These are phyloP conservation scores for Biscogniauxia marginata DNA, from an alignment of 2,329 filamentous ascomycete genomes.

Conservation along the genomic window DNA sequence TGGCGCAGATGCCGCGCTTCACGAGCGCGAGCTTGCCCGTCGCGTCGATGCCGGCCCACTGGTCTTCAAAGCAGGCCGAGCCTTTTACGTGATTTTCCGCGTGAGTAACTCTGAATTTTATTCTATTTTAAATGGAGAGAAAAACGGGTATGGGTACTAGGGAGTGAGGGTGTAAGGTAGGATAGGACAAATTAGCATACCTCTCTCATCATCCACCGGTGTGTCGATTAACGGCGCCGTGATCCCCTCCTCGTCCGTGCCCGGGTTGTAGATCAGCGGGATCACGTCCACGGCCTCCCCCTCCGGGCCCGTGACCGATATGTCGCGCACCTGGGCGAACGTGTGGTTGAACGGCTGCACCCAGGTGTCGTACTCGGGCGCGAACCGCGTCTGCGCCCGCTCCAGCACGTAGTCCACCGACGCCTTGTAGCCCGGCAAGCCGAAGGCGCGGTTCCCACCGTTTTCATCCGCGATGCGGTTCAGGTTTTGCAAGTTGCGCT, in stretches of 20 bases:
- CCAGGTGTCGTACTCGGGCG: conserved; percentile 42
- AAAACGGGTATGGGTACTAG: too few species aligned
- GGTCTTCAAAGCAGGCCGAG: conserved; percentile 41
- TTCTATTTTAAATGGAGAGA: too few species aligned
- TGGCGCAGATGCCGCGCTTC: conserved; percentile 43
- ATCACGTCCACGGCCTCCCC: conserved; percentile 43
- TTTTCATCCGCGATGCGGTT: conserved; percentile 54
- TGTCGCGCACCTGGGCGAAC: conserved; percentile 42
- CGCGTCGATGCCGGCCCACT: conserved; percentile 45
- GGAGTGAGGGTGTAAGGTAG: too few species aligned
- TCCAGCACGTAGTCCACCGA: conserved; percentile 57
- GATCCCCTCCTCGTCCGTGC: conserved; percentile 39
- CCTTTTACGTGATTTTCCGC: conserved; percentile 20
- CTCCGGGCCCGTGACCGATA: conserved; percentile 44
- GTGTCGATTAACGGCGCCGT: conserved; percentile 38
- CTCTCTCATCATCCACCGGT: conserved; percentile 36
- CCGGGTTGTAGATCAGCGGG: conserved; percentile 46
- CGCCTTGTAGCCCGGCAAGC: conserved; percentile 56
- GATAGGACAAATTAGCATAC: too few species aligned
- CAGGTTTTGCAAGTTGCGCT: conserved; percentile 52
- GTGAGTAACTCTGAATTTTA: too few species aligned
- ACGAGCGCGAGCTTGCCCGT: conserved; percentile 45
- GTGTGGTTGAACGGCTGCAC: conserved; percentile 48
- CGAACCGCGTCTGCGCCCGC: conserved; percentile 39
- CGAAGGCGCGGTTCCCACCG: conserved; percentile 60